phyloP scores from a whole-genome alignment of 164 flowering plant genomes.

The Macadamia integrifolia region DNA sequence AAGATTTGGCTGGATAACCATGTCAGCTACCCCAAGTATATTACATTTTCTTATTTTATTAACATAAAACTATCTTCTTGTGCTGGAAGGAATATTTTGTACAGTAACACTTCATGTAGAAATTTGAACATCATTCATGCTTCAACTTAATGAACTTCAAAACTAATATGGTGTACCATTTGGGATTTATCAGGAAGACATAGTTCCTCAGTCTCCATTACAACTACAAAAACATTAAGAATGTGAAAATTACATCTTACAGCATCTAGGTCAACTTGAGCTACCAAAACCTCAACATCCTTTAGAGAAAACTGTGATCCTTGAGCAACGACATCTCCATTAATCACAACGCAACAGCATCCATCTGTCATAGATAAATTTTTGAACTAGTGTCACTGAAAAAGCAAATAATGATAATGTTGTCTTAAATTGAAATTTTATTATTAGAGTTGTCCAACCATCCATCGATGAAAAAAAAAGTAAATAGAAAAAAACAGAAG shows the following conservation, averaged over 20 bases:
- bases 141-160: neutral
- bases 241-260: conserved; percentile 32
- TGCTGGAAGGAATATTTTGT: too few relatives aligned
- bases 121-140: neutral
- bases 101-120: too few relatives aligned
- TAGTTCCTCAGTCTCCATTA: neutral
- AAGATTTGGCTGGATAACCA: too few relatives aligned
- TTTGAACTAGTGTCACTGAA: neutral
- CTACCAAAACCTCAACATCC: conserved; percentile 89
- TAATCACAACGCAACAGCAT: conserved; percentile 74
- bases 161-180: neutral
- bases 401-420: too few relatives aligned
- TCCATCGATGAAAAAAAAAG: too few relatives aligned
- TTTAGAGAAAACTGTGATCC: conserved; percentile 94
- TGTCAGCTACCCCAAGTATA: too few relatives aligned
- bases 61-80: too few relatives aligned
- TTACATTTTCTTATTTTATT: too few relatives aligned
- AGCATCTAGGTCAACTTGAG: conserved; percentile 92
- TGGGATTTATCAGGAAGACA: neutral
- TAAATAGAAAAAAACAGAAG: too few relatives aligned
- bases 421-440: too few relatives aligned
- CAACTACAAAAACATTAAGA: neutral
- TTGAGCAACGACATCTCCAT: conserved; percentile 91
- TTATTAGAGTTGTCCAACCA: too few relatives aligned
- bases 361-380: conserved; percentile 58